A percentile compares a stretch with the other conserved stretches of the same genome.
phyloP scores from a whole-genome alignment of 2,329 filamentous ascomycete species.

The Trichoderma afroharzianum region DNA sequence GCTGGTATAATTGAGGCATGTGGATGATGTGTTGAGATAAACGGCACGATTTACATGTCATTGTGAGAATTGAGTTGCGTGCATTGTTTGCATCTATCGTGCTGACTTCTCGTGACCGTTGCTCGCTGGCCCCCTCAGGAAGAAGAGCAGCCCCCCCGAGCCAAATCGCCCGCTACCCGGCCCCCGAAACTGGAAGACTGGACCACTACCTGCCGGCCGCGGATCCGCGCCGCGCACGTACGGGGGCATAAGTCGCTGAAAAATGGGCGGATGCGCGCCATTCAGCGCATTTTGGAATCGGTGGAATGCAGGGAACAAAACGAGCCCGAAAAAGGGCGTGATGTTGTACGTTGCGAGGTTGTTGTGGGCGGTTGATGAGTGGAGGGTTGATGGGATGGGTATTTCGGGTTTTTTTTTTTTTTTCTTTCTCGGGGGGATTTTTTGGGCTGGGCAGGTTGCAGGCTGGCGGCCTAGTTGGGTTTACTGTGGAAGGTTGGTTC shows the following conservation, averaged over 20 bases:
- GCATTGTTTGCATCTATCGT: not conserved
- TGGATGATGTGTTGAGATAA: not conserved
- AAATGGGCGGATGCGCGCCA: not conserved
- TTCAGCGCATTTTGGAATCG: slow-evolving; percentile 32
- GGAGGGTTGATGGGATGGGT: slow-evolving; percentile 25
- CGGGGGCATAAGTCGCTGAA: slow-evolving; percentile 16
- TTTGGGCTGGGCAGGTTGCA: not conserved
- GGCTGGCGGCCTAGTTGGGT: not conserved
- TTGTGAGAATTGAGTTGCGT: not conserved
- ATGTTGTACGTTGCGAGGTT: slow-evolving; percentile 28
- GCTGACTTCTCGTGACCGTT: not conserved
- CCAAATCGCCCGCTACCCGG: not conserved
- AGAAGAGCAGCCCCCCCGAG: not conserved
- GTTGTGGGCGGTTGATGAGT: slow-evolving; percentile 33
- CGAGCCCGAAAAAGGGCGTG: slow-evolving; percentile 61
- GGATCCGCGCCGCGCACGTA: not conserved
- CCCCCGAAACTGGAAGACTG: not conserved
- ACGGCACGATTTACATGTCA: not conserved
- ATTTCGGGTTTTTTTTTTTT: not conserved
- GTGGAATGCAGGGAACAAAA: slow-evolving; percentile 48
- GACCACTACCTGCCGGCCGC: slow-evolving; percentile 3
- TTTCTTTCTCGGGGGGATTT: not conserved
- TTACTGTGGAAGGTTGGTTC: not conserved
- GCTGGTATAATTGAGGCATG: not conserved
- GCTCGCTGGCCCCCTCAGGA: not conserved